These are phyloP conservation scores for Panaeolus cyanescens DNA, from an alignment of 768 basidiomycete genomes.

Conservation along the genomic window DNA sequence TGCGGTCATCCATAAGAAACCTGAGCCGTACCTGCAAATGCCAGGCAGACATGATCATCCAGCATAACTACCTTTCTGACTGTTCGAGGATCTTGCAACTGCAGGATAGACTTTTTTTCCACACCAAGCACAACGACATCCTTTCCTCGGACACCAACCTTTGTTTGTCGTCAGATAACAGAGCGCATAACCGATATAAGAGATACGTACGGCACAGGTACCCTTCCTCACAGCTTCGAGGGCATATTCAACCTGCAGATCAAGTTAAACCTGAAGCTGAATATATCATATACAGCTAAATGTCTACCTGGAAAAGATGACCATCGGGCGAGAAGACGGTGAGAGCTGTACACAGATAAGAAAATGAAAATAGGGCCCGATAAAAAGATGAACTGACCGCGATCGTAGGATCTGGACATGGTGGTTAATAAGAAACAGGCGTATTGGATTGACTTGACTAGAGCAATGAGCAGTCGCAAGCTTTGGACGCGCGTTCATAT, in stretches of 20 bases:
- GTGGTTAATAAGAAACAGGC: constrained; percentile 20
- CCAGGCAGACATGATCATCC: constrained; percentile 96
- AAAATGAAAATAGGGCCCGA: neutral
- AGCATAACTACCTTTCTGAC: constrained; percentile 98
- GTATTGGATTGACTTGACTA: neutral
- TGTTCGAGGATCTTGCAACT: constrained; percentile 97
- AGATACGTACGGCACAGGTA: constrained; percentile 81
- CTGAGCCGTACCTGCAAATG: constrained; percentile 82
- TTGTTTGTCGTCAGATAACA: neutral
- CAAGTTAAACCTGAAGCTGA: neutral
- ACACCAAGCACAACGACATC: constrained; percentile 96
- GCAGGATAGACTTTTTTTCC: constrained; percentile 97
- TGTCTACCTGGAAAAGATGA: constrained; percentile 89
- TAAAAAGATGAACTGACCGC: constrained; percentile 54
- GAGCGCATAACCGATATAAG: neutral
- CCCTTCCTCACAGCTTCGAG: constrained; percentile 97
- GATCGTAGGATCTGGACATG: constrained; percentile 97
- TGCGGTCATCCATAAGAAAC: constrained; percentile 4
- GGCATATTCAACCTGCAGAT: constrained; percentile 91
- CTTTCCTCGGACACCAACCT: constrained; percentile 96
- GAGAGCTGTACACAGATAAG: constrained; percentile 57
- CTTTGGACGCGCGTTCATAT: constrained; percentile 52
- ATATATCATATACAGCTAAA: constrained; percentile 5
- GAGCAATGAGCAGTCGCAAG: constrained; percentile 12
- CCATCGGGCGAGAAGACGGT: constrained; percentile 99